Conservation (phyloP, 129 eudicot genomes). For the Heracleum sosnowskyi region DNA sequence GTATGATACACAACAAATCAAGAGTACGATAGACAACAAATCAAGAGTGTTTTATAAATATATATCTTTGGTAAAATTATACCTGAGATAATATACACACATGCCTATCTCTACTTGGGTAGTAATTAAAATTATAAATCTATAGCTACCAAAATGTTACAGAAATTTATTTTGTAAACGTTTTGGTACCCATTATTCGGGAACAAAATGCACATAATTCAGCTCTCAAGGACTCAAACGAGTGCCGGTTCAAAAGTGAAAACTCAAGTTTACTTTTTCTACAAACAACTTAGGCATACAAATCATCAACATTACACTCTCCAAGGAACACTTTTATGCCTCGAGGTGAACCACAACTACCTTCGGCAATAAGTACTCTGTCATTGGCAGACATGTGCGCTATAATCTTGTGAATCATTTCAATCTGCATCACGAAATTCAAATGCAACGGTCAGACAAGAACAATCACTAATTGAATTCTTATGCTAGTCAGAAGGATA, state of each 20-base stretch:
- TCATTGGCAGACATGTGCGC: slow-evolving; percentile 98
- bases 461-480: background rate
- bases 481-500: background rate
- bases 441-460: background rate
- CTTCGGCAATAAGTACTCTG: slow-evolving; percentile 93
- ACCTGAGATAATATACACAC: background rate
- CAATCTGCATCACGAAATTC: slow-evolving; percentile 46
- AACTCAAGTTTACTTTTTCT: background rate
- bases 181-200: background rate
- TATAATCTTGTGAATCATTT: slow-evolving; percentile 89
- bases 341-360: slow-evolving; percentile 79
- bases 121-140: background rate
- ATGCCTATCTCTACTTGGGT: background rate
- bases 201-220: background rate
- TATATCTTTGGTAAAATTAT: background rate
- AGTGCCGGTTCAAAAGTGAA: background rate
- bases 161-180: slow-evolving; percentile 6
- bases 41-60: too few relatives aligned
- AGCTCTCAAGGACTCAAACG: background rate
- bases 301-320: slow-evolving; percentile 80
- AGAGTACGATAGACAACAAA: too few relatives aligned
- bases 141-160: background rate
- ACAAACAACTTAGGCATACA: slow-evolving; percentile 29
- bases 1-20: too few relatives aligned
- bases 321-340: slow-evolving; percentile 84